phyloP scores from a whole-genome alignment of 768 basidiomycete species.

The Cystobasidium tubakii region DNA sequence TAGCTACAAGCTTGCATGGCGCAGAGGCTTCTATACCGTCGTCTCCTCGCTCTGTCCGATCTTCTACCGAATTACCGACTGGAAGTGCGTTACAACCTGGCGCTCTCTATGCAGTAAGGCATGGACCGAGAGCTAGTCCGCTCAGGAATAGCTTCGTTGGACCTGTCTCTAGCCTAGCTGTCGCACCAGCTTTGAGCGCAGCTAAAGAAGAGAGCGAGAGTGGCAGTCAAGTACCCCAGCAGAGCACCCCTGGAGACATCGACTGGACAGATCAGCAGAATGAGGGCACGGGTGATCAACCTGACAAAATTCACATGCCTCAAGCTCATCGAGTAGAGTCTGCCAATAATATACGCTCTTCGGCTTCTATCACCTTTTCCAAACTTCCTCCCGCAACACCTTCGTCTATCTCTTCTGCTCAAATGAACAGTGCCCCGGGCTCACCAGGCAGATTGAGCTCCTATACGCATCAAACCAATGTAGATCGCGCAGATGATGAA shows the following conservation, averaged over 20 bases:
- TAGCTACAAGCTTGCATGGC: slow-evolving; percentile 20
- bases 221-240: not conserved
- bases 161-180: not conserved
- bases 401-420: slow-evolving; percentile 2
- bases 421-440: not conserved
- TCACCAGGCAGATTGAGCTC: not conserved
- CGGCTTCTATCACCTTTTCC: slow-evolving; percentile 19
- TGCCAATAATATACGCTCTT: not conserved
- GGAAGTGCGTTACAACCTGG: not conserved
- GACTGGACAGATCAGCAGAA: not conserved
- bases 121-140: slow-evolving; percentile 10
- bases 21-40: not conserved
- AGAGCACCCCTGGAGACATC: not conserved
- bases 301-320: not conserved
- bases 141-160: slow-evolving; percentile 20
- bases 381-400: slow-evolving; percentile 11
- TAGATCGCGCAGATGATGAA: not conserved
- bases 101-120: not conserved
- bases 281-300: not conserved
- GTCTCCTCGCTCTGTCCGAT: not conserved
- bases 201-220: not conserved
- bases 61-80: not conserved
- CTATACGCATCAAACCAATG: not conserved
- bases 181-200: not conserved
- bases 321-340: not conserved